Conservation (phyloP, 2,329 filamentous ascomycete species). For the Fusarium sterilihyphosum region DNA sequence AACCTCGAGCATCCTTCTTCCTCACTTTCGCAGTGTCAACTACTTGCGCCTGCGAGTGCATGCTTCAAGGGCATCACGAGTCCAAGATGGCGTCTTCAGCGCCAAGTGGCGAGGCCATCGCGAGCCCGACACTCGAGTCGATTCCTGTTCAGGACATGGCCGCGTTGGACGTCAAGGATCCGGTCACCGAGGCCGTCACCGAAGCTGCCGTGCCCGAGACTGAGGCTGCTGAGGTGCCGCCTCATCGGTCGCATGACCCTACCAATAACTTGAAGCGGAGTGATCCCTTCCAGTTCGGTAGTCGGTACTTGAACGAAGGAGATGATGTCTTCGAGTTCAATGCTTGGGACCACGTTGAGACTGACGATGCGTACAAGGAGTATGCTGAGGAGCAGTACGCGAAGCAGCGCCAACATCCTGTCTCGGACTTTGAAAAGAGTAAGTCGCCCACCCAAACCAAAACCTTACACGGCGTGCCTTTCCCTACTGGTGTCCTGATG, state of each 20-base stretch:
- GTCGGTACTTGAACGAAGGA: slow-evolving; percentile 81
- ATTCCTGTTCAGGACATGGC: slow-evolving; percentile 40
- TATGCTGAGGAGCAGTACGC: slow-evolving; percentile 87
- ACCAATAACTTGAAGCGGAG: slow-evolving; percentile 81
- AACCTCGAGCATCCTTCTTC: slow-evolving; percentile 29
- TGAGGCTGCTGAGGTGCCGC: slow-evolving; percentile 51
- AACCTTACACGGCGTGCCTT: neutral
- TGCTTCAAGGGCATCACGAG: slow-evolving; percentile 29
- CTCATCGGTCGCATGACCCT: slow-evolving; percentile 77
- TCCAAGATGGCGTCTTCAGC: slow-evolving; percentile 40
- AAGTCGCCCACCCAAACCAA: slow-evolving; percentile 48
- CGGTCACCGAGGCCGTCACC: slow-evolving; percentile 28
- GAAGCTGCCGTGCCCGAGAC: slow-evolving; percentile 23
- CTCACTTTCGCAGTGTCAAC: slow-evolving; percentile 30
- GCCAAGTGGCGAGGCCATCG: slow-evolving; percentile 37
- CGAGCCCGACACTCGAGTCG: slow-evolving; percentile 27
- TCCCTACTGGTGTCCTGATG: slow-evolving; percentile 59
- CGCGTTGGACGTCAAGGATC: slow-evolving; percentile 41
- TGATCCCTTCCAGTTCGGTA: slow-evolving; percentile 96
- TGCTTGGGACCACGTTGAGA: slow-evolving; percentile 98
- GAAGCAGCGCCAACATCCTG: slow-evolving; percentile 85
- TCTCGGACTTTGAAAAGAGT: slow-evolving; percentile 93
- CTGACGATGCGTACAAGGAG: slow-evolving; percentile 86
- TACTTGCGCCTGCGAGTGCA: slow-evolving; percentile 38
- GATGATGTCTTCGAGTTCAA: slow-evolving; percentile 98